Conservation (phyloP, 164 flowering plant species). For the Annona squamosa region DNA sequence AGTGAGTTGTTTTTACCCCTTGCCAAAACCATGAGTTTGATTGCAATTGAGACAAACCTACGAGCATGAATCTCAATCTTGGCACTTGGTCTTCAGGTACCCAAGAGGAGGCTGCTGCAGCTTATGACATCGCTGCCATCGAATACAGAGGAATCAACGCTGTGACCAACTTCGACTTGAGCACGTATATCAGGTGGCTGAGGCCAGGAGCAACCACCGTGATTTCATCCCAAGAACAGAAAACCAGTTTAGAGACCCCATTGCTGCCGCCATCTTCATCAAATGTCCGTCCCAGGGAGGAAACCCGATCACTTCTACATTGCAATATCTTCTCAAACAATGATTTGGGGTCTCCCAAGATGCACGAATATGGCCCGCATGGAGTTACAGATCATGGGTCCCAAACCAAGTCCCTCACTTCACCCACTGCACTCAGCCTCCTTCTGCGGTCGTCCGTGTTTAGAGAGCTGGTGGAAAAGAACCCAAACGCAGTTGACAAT, state of each 20-base stretch:
- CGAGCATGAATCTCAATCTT: background rate
- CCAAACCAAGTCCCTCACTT: slow-evolving; percentile 23
- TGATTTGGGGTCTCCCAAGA: slow-evolving; percentile 12
- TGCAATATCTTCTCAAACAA: slow-evolving; percentile 3
- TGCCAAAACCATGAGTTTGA: background rate
- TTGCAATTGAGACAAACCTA: background rate
- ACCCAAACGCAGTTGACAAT: slow-evolving; percentile 19
- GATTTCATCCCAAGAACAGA: slow-evolving; percentile 19
- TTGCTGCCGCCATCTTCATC: background rate
- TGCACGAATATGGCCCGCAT: slow-evolving; percentile 20
- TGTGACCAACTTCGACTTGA: slow-evolving; percentile 64
- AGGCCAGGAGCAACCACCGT: slow-evolving; percentile 33
- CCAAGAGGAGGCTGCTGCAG: slow-evolving; percentile 74
- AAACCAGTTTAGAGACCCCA: slow-evolving; percentile 3
- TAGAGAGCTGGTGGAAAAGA: slow-evolving; percentile 50
- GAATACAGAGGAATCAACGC: slow-evolving; percentile 68
- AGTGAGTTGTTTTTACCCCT: slow-evolving; percentile 21
- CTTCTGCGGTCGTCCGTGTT: slow-evolving; percentile 53
- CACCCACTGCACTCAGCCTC: slow-evolving; percentile 55
- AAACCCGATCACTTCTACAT: slow-evolving; percentile 2
- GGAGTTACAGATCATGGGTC: slow-evolving; percentile 19
- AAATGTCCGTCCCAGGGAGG: background rate
- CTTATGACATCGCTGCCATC: slow-evolving; percentile 73
- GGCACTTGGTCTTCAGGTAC: slow-evolving; percentile 33
- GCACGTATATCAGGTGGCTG: slow-evolving; percentile 63